Base-by-base conservation (phyloP, 2,329 filamentous ascomycete species). In the Xylaria sp. region DNA sequence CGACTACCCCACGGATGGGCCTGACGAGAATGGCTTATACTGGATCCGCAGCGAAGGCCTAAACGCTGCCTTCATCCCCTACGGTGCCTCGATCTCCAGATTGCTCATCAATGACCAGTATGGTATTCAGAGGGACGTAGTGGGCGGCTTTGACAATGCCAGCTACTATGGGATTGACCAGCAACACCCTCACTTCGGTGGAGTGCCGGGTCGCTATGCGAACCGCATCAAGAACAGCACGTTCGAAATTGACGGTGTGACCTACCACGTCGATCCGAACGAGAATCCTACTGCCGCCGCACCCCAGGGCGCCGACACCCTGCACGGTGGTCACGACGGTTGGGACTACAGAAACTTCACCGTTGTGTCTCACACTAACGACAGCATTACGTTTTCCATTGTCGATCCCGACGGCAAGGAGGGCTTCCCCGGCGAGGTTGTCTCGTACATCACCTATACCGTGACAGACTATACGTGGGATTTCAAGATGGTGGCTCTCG, bases 261-360 rank as follows among this genome's bases (percentile, higher is more conserved):
- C 78, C 3, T 92, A 87, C 77, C 78, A 89, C 67, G 80, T 91
- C 62, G 73, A 81, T 42, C 81, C 89, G 55, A 93, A 93, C 77
- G 90, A 90, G 77, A 85, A 90, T 73, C 83, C 85, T 1, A 86
- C 83, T 0, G 61, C 78, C 1, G 81, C 78, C 5, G 73, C 82
- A 39, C 86, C 87, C 0, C 72, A 84, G 0, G 88, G 88, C 6
- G 79, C 85, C 17, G 81, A 92, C 79, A 91, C 89, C 5, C 82
- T 93, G 44, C 91, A 93, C 76, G 90, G 90, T 57, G 90, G 90
- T 7, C 83, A 86, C 0, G 83, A 92, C 72, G 90, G 90, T 51
- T 93, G 92, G 90, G 91, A 94, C 77, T 92, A 85, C 80, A 85
- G 90, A 70, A 92, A 94, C 80, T 95, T 92, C 78, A 92, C 89